These are phyloP conservation scores for Phialemonium atrogriseum DNA, from an alignment of 2,329 filamentous ascomycete genomes.

Conservation along the genomic window DNA sequence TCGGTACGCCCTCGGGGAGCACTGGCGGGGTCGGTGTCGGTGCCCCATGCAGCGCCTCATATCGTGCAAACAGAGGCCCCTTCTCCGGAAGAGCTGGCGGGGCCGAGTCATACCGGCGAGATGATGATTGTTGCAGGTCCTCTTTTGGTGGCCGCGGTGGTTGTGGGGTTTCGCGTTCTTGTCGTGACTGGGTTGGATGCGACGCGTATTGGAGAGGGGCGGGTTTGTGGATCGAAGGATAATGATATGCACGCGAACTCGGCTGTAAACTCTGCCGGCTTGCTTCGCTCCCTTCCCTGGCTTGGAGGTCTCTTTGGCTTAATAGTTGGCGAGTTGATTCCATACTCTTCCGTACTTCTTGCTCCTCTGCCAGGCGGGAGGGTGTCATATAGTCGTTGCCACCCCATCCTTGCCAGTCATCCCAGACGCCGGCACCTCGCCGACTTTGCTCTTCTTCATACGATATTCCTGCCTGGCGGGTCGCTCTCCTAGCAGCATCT, in stretches of 20 bases:
- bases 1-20: slow-evolving; percentile 6
- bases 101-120: slow-evolving; percentile 6
- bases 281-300: too few species aligned
- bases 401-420: slow-evolving; percentile 31
- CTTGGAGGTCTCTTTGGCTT: too few species aligned
- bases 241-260: slow-evolving; percentile 32
- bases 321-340: slow-evolving; percentile 40
- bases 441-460: slow-evolving; percentile 49
- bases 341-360: slow-evolving; percentile 42
- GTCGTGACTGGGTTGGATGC: slow-evolving; percentile 20
- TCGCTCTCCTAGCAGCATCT: slow-evolving; percentile 51
- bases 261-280: slow-evolving; percentile 8
- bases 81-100: slow-evolving; percentile 23
- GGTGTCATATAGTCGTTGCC: slow-evolving; percentile 2
- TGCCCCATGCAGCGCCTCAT: too few species aligned
- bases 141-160: slow-evolving; percentile 30
- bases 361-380: slow-evolving; percentile 26
- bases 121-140: slow-evolving; percentile 6
- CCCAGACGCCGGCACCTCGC: slow-evolving; percentile 36
- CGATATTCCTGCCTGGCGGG: slow-evolving; percentile 47
- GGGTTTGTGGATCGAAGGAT: slow-evolving; percentile 48
- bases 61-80: slow-evolving; percentile 14
- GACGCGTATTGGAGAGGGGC: slow-evolving; percentile 36
- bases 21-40: too few species aligned
- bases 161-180: slow-evolving; percentile 15